Evolutionary conservation across 2,329 filamentous ascomycete species (phyloP).

Genomic region (Hypoxylon sp.): DNA sequence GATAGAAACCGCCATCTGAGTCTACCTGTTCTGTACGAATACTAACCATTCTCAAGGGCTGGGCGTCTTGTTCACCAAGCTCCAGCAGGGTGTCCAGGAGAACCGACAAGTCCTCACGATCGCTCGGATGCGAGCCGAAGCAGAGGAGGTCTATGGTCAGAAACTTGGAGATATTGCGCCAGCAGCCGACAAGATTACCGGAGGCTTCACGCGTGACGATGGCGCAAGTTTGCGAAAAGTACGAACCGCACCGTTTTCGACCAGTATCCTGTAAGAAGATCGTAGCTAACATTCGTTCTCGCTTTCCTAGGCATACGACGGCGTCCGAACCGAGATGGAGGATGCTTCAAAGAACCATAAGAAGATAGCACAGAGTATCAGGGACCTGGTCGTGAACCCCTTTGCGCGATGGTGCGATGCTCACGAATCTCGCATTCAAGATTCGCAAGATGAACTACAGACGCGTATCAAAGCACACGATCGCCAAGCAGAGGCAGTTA

Average conservation of each 20-base stretch:
- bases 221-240: constrained; percentile 97
- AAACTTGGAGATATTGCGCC: constrained; percentile 85
- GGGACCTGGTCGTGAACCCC: constrained; percentile 92
- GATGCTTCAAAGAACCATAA: constrained; percentile 90
- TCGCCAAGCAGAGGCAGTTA: constrained; percentile 87
- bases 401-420: constrained; percentile 97
- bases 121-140: constrained; percentile 93
- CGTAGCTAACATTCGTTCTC: constrained; percentile 42
- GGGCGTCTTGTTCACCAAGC: constrained; percentile 93
- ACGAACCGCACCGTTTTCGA: constrained; percentile 45
- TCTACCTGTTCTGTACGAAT: not conserved
- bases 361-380: constrained; percentile 96
- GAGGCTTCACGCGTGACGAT: constrained; percentile 91
- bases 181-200: constrained; percentile 82
- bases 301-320: constrained; percentile 82
- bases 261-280: constrained; percentile 13
- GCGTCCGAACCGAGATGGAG: constrained; percentile 91
- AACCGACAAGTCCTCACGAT: constrained; percentile 94
- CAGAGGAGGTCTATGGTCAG: constrained; percentile 89
- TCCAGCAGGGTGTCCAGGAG: constrained; percentile 95
- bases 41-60: constrained; percentile 67
- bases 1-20: constrained; percentile 4
- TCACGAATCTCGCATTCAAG: constrained; percentile 89
- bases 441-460: constrained; percentile 95
- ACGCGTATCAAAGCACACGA: constrained; percentile 91